phyloP scores from a whole-genome alignment of 176 grass and related monocot species.

The Phragmites australis region DNA sequence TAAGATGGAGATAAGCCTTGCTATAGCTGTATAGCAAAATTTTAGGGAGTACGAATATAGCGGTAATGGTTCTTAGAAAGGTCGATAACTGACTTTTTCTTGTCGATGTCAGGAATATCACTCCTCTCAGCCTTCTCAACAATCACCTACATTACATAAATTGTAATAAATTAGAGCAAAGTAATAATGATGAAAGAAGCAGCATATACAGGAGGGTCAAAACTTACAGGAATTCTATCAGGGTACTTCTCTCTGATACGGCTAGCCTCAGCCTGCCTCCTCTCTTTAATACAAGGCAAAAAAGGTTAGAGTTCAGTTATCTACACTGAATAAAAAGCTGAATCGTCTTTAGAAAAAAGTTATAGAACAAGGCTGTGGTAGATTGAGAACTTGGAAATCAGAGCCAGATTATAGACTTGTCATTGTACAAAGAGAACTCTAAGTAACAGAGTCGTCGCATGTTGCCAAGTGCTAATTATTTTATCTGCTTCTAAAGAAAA shows the following conservation, averaged over 20 bases:
- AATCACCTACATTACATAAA: conserved; percentile 68
- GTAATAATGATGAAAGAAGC: not conserved
- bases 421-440: not conserved
- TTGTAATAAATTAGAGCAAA: conserved; percentile 20
- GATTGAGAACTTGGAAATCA: not conserved
- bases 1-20: not conserved
- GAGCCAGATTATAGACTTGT: not conserved
- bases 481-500: not conserved
- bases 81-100: conserved; percentile 82
- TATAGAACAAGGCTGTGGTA: not conserved
- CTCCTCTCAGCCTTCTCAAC: conserved; percentile 96
- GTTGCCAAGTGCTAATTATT: not conserved
- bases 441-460: not conserved
- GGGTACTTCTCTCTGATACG: conserved; percentile 88
- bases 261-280: conserved; percentile 76
- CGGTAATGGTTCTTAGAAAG: not conserved
- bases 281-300: conserved; percentile 48
- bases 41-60: no score
- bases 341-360: not conserved
- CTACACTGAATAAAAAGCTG: not conserved
- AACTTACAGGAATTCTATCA: conserved; percentile 81
- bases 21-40: not conserved
- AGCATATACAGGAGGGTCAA: not conserved
- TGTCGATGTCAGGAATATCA: conserved; percentile 92
- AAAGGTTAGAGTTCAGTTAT: not conserved